Evolutionary conservation across 805 yeast genomes (phyloP).

Genomic region (Scheffersomyces coipomensis): DNA sequence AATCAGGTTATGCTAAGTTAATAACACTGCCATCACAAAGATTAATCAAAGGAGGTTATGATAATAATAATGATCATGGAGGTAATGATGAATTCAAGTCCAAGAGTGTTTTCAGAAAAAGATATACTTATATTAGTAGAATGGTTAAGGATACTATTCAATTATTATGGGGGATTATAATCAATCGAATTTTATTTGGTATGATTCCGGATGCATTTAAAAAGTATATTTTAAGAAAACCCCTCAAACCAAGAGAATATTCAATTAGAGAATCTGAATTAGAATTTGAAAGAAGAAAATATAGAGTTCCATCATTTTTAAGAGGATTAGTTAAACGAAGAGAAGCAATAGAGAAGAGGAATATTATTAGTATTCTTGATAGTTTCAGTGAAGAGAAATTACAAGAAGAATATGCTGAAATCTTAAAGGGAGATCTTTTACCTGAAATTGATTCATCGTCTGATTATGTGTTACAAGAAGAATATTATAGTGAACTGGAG

Average conservation of each 20-base stretch:
- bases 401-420: constrained; percentile 15
- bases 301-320: constrained; percentile 26
- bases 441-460: constrained; percentile 38
- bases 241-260: not conserved
- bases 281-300: constrained; percentile 15
- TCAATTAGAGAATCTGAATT: constrained; percentile 12
- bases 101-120: constrained; percentile 17
- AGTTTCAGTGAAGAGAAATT: constrained; percentile 16
- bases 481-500: constrained; percentile 12
- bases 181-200: constrained; percentile 9
- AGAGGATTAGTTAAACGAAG: constrained; percentile 23
- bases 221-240: not conserved
- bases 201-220: constrained; percentile 5
- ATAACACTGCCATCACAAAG: constrained; percentile 24
- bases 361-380: constrained; percentile 12
- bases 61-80: constrained; percentile 2
- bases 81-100: constrained; percentile 1
- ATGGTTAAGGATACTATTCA: constrained; percentile 18
- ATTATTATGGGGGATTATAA: constrained; percentile 17
- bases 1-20: constrained; percentile 28
- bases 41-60: constrained; percentile 17
- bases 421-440: constrained; percentile 24
- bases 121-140: constrained; percentile 17
- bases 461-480: constrained; percentile 24
- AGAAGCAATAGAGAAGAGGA: constrained; percentile 7